Evolutionary conservation across 495 filamentous ascomycete genomes (phyloP), one percentile per base, ranked within the genome.

Genomic region (Neurospora sp.): DNA sequence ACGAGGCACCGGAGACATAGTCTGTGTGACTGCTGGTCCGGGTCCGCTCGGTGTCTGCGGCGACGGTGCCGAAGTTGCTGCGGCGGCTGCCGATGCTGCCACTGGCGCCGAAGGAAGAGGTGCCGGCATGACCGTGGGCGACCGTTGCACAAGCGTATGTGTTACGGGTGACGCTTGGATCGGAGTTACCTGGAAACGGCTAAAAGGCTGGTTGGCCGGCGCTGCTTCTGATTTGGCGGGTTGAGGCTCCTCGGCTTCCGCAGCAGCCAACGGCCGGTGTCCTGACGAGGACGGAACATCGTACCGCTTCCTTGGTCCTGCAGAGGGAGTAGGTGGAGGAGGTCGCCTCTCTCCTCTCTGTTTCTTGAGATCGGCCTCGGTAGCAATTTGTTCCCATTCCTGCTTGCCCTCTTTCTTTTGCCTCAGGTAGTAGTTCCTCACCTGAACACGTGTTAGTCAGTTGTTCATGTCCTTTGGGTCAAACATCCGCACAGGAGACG

Each of bases 371-470:
- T 98, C 93, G 4, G 94, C 92, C 38, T 90, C 88, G 7, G 85
- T 81, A 5, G 92, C 90, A 40, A 91, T 87, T 12, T 88, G 82
- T 72, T 93, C 90, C 78, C 93, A 90, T 23, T 94, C 91, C 6
- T 84, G 85, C 73, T 89, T 89, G 46, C 78, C 77, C 62, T 78
- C 79, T 42, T 96, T 93, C 39, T 93, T 87, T 75, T 92, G 89
- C 4, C 95, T 89, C 59, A 91, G 88, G 74, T 91, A 97, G 80
- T 94, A 94, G 78, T 98, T 98, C 81, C 96, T 96, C 54, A 98
- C 93, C 94, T 97, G 76, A 66, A 69, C 39, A 73, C 70, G 38
- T 46, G 78, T 72, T 73, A 81, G 73, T 81, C 74, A 77, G 73
- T 73, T 71, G 39, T 73, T 69, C 62, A 14, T 59, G 14, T 27